phyloP scores from a whole-genome alignment of 2,329 filamentous ascomycete species.

The Pseudogymnoascus sp. region DNA sequence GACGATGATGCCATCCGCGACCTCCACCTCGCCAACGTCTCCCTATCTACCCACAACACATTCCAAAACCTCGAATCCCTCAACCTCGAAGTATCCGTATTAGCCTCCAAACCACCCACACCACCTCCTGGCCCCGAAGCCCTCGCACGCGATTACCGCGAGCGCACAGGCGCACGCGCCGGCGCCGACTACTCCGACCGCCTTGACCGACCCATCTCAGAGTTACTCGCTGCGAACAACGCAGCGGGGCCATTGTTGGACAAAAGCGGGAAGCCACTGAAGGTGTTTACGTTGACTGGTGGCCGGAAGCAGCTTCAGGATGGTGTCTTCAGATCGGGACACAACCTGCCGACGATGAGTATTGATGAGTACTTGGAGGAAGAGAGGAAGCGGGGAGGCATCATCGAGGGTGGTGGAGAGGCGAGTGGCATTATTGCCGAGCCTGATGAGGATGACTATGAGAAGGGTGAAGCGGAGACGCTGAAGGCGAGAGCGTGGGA shows the following conservation, averaged over 20 bases:
- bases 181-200: constrained; percentile 58
- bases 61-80: constrained; percentile 85
- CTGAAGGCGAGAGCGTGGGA: constrained; percentile 95
- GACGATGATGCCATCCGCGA: constrained; percentile 81
- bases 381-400: constrained; percentile 72
- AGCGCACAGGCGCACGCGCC: constrained; percentile 32
- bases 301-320: constrained; percentile 66
- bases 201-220: constrained; percentile 57
- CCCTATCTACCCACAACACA: constrained; percentile 65
- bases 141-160: constrained; percentile 40
- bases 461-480: constrained; percentile 81
- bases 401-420: constrained; percentile 84
- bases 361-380: constrained; percentile 98
- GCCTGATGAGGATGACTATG: constrained; percentile 81
- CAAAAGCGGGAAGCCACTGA: constrained; percentile 71
- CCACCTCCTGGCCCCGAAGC: constrained; percentile 36
- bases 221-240: constrained; percentile 39
- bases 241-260: constrained; percentile 66
- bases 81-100: constrained; percentile 73
- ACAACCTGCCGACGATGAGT: constrained; percentile 93
- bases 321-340: constrained; percentile 81
- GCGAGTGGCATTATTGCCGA: constrained; percentile 59
- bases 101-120: constrained; percentile 61
- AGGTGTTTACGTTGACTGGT: constrained; percentile 81
- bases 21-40: constrained; percentile 67